Base-by-base conservation (phyloP, 768 basidiomycete species). In the Suillus ampliporus region DNA sequence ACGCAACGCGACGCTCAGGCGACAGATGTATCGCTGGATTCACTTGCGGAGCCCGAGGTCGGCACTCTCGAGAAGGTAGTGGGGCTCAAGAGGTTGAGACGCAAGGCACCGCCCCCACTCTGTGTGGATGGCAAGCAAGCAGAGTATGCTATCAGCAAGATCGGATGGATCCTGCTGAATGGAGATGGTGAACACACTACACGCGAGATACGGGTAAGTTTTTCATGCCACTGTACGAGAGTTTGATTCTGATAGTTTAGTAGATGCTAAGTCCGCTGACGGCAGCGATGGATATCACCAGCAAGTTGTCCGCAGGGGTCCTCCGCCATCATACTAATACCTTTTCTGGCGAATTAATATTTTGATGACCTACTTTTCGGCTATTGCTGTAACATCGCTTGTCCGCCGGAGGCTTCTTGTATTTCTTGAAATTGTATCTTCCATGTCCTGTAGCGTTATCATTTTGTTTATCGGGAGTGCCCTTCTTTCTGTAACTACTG, bases 291-390 rank as follows among this genome's bases (percentile, higher is more conserved):
- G 59, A 63, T 51, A 57, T 59, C 26, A 67, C 67, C n/a, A 64
- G 65, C 51, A 57, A 65, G 58, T 63, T 71, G 23, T 59, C 57
- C 2, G 46, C 54, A 8, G 21, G 34, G 13, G 28, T 50, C n/a
- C 13, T 51, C 31, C 47, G 31, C 21, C 31, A 35, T 35, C n/a
- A n/a, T n/a, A 51, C 19, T 31, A 11, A 51, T 51, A 51, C 19
- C 19, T 51, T 34, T 34, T 6, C 50, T 31, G 50, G 19, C n/a
- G 50, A n/a, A 13, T 28, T 51, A 34, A 11, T 31, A 50, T 31
- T 51, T 28, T n/a, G 50, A 51, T n/a, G 2, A 51, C 19, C 28
- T 51, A n/a, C 31, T 51, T 11, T 51, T 51, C 19, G 11, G 3
- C 19, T 51, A 34, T 31, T 11, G n/a, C 31, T 51, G 50, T 31